Base-by-base conservation (phyloP, 441 rosid genomes). In the Mallotus repandus region DNA sequence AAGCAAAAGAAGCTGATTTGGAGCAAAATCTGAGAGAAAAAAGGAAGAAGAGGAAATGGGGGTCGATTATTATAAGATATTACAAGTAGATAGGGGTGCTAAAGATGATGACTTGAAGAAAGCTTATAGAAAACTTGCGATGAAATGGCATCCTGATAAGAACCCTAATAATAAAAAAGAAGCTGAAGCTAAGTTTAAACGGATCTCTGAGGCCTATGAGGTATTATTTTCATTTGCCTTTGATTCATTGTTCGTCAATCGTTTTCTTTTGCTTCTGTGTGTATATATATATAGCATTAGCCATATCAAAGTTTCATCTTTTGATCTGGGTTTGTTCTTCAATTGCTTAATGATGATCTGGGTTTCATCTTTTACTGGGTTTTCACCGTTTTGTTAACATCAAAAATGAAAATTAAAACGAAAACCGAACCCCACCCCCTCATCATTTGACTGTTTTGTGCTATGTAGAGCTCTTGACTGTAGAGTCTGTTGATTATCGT, bases 111-210 rank as follows among this genome's bases (percentile, higher is more conserved):
- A 93, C 69, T 82, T 93, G 81, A 91, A 89, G 87, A 93, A 87
- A 76, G 92, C 94, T 43, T 91, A 91, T 66, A 77, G 93, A 62
- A 93, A 86, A 62, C 91, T 91, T 52, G 95, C 95, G 35, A 91
- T 93, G 98, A 93, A 89, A 66, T 90, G 96, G 94, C 96, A 90
- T 81, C 94, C 94, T 72, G 97, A 92, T 74, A 88, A 92, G 82
- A 92, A 90, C 78, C 96, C 91, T 9, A 86, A 74, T 74, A 90
- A 84, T 82, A 91, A 91, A 79, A 89, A 86, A 46, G 95, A 91
- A 9, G 92, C 97, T 41, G 98, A 93, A 74, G 93, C 93, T 21
- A 89, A 83, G 83, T 91, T 93, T 79, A 93, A 93, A 81, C 90
- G 89, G 82, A 87, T 93, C 83, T 87, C 93, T 78, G 93, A 93